Evolutionary conservation across 1,284 basidiomycete species (phyloP).

Genomic region (Rhizoctonia solani): DNA sequence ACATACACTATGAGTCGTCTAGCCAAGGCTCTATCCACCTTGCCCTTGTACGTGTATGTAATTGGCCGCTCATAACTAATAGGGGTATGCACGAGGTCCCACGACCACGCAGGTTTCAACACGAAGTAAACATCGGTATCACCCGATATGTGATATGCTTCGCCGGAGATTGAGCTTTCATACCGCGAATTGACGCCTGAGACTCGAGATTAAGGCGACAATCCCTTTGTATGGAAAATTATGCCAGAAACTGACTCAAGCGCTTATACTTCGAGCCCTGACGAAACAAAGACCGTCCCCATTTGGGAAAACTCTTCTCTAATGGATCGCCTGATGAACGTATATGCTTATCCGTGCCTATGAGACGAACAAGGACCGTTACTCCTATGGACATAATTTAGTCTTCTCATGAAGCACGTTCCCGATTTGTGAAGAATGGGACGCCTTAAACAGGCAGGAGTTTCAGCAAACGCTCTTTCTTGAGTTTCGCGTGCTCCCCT

Average conservation of each 20-base stretch:
- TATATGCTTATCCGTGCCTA: neutral
- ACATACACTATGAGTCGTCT: neutral
- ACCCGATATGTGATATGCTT: neutral
- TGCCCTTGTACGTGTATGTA: no score
- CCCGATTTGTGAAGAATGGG: constrained; percentile 26
- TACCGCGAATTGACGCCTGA: neutral
- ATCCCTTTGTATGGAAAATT: constrained; percentile 9
- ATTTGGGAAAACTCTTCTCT: constrained; percentile 31
- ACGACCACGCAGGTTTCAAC: no score
- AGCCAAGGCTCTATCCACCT: neutral
- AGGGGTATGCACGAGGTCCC: no score
- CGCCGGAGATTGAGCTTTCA: neutral
- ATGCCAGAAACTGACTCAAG: constrained; percentile 2
- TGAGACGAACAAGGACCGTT: constrained; percentile 22
- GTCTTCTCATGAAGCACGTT: constrained; percentile 10
- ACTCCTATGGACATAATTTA: neutral
- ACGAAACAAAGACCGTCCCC: constrained; percentile 23
- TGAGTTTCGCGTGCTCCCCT: constrained; percentile 7
- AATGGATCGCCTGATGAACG: constrained; percentile 1
- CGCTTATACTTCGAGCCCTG: neutral
- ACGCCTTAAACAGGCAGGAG: neutral
- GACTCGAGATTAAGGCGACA: neutral
- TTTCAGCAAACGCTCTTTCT: constrained; percentile 19
- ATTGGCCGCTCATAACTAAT: no score
- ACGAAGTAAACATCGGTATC: neutral